Percentiles rank a stretch among this genome's conserved stretches.
These are phyloP conservation scores for Brasenia schreberi DNA, from an alignment of 164 flowering plant species.

Conservation along the genomic window DNA sequence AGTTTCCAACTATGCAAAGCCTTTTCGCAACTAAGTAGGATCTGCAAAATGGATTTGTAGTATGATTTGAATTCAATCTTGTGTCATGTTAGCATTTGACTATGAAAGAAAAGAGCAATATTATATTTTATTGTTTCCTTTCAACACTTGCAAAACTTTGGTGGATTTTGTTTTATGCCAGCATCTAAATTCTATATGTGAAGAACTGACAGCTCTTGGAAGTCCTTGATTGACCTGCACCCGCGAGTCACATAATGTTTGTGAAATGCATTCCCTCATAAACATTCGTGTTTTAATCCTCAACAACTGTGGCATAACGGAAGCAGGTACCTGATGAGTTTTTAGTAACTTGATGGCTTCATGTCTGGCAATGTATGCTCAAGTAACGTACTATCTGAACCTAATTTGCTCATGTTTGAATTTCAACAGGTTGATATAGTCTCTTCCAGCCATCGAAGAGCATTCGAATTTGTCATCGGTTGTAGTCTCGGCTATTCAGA, in stretches of 20 bases:
- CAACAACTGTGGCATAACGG: conserved; percentile 68
- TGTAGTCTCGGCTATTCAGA: no score
- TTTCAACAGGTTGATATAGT: conserved; percentile 57
- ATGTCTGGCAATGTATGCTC: not conserved
- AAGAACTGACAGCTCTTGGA: conserved; percentile 48
- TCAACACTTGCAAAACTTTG: no score
- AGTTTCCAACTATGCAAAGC: no score
- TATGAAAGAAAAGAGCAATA: no score
- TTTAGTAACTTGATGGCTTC: not conserved
- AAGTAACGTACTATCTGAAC: not conserved
- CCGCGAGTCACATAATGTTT: conserved; percentile 28
- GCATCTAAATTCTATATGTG: conserved; percentile 64
- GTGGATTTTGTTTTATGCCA: conserved; percentile 15
- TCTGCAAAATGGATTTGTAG: no score
- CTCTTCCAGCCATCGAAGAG: conserved; percentile 58
- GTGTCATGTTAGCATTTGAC: no score
- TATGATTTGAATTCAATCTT: no score
- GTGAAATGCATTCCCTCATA: conserved; percentile 31
- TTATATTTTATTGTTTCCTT: no score
- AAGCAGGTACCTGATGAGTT: conserved; percentile 32
- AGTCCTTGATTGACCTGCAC: conserved; percentile 61
- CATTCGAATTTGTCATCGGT: not conserved
- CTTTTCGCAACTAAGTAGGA: no score
- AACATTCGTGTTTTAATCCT: conserved; percentile 57
- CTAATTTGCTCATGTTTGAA: conserved; percentile 1